These are phyloP conservation scores for Cercospora citrullina DNA, from an alignment of 2,329 filamentous ascomycete species.

Conservation along the genomic window DNA sequence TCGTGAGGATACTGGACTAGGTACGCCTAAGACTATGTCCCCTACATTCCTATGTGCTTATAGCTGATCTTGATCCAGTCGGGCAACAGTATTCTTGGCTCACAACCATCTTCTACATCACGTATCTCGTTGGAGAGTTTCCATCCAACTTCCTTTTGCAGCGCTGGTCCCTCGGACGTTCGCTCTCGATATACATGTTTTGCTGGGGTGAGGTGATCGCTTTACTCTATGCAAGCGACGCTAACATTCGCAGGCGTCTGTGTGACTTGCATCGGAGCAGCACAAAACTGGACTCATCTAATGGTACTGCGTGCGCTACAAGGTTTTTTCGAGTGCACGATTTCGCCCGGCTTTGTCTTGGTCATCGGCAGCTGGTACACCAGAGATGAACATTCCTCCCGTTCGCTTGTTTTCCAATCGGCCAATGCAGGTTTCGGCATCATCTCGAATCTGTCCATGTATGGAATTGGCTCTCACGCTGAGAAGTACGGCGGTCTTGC, in stretches of 20 bases:
- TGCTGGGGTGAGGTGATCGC: slow-evolving; percentile 30
- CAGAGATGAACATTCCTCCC: slow-evolving; percentile 39
- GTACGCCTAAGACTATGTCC: neutral
- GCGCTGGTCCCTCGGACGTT: slow-evolving; percentile 40
- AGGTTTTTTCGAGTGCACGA: slow-evolving; percentile 44
- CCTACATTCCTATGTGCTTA: neutral
- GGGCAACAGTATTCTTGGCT: slow-evolving; percentile 45
- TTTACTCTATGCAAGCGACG: neutral
- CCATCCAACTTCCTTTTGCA: slow-evolving; percentile 41
- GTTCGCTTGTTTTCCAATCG: slow-evolving; percentile 42
- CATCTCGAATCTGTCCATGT: slow-evolving; percentile 32
- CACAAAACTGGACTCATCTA: slow-evolving; percentile 39
- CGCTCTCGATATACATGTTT: slow-evolving; percentile 42
- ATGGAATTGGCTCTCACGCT: slow-evolving; percentile 33
- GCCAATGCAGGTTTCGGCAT: slow-evolving; percentile 41
- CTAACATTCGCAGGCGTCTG: slow-evolving; percentile 25
- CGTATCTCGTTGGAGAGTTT: slow-evolving; percentile 43
- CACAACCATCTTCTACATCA: slow-evolving; percentile 47
- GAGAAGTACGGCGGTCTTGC: slow-evolving; percentile 30
- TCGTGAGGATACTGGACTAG: slow-evolving; percentile 47
- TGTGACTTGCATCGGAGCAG: slow-evolving; percentile 35
- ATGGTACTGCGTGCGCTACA: slow-evolving; percentile 41
- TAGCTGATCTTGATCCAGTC: neutral
- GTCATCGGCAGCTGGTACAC: slow-evolving; percentile 41
- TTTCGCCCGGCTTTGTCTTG: slow-evolving; percentile 41